Base-by-base conservation (phyloP, 345 rosid species). In the Lepidium didymum region DNA sequence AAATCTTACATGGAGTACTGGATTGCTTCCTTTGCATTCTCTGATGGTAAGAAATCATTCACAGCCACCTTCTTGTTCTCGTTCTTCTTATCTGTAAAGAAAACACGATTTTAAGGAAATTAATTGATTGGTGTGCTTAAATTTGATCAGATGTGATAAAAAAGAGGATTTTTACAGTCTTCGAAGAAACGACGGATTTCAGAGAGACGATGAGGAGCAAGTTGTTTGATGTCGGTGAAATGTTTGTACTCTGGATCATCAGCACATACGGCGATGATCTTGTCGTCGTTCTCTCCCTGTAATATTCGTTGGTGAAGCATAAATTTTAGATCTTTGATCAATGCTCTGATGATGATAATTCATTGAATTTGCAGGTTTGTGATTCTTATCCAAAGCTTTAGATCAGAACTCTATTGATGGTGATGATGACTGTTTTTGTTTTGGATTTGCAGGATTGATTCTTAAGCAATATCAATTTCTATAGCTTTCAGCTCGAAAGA, bases 11-110 rank as follows among this genome's bases (percentile, higher is more conserved):
- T 93, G 4, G 98, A 93, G 80, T 90, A 78, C 74, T 87, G 95
- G 69, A 93, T 86, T 67, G 97, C 98, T 72, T 76, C 92, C 37
- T 69, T 59, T 36, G 97, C 97, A 14, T 77, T 47, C 36, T 63
- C 69, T 7, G 97, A 56, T 54, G 98, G 97, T 56, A 93, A 69
- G 55, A 93, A 90, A 1, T 93, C 96, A 23, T 93, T 83, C 21
- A 93, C 98, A 27, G 98, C 98, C 42, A 93, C 98, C 79, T 82
- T 89, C 82, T 93, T 90, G 86, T 93, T 86, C 83, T 93, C 98
- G 40, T 93, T 93, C 79, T 93, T 93, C 86, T 93, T 93, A 75
- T 93, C 98, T 93, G 75, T 16, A 23, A 49, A 23, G 1, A 53
- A 54, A 47, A 31, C 27, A 29, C 19, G 64, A 77, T 62, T 27